Base-by-base conservation (phyloP, 345 rosid genomes). In the Geranium rotundifolium region DNA sequence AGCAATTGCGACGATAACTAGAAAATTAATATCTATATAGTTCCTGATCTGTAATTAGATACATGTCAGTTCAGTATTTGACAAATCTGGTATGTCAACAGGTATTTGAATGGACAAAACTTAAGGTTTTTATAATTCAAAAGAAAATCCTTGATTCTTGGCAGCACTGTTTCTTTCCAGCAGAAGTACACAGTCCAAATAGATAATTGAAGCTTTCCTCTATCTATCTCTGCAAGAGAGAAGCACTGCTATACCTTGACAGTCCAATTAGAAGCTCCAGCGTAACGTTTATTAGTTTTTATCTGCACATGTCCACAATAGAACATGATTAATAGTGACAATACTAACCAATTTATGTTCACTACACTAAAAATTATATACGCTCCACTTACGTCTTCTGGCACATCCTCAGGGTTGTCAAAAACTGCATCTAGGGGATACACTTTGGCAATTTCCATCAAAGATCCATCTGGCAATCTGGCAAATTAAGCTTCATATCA, bases 181-280 rank as follows among this genome's bases (percentile, higher is more conserved):
- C 12, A 5, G 9, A 37, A 37, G 46, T 37, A 10, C 27, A 23
- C 46, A 37, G 46, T 37, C 46, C 46, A 37, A 37, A 37, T 37
- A 37, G 7, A 14, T 7, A 7, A 2, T 46, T 46, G 52, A 12
- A 55, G 57, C 19, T 55, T 18, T 55, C 10, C 20, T 55, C 57
- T 23, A 23, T 23, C 1, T 19, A 64, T 17, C 30, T 14, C 14
- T 16, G 7, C 4, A 1, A 2, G 0, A 15, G 34, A 15, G 29
- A 14, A 62, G 69, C 0, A 49, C 29, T 30, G 31, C 19, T 68
- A 23, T 76, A 87, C 99, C 99, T 81, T 80, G 64, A 90, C 99
- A 5, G 97, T 93, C 99, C 99, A 93, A n/a, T 90, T 88, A 59
- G 78, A 39, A 52, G 86, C 83, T 74, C 91, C 99, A n/a, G 97